Base-by-base conservation (phyloP, 768 basidiomycete genomes). In the Russula earlei region DNA sequence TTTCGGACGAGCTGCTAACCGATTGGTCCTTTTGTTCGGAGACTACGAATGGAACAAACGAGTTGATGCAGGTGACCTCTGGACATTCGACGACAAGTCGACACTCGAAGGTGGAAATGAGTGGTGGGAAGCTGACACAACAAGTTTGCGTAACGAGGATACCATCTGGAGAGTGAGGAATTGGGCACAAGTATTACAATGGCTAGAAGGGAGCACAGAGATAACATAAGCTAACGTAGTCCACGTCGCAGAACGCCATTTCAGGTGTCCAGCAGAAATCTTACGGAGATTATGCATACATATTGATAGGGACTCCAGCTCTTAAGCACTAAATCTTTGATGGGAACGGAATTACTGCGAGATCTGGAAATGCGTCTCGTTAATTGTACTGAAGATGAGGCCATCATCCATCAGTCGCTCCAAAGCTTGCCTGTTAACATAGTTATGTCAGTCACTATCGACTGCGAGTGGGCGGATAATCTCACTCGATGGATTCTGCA, bases 371-470 rank as follows among this genome's bases (percentile, higher is more conserved):
- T 90, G 88, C n/a, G 79, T 85, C 59, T 92, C 90, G 64, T 92
- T 85, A 38, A 83, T 78, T 0, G 89, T 90, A 52, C 80, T 85
- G 68, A 79, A 97, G 54, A 94, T 75, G 60, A 79, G 70, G 0
- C 93, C 93, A 0, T 87, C 84, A 50, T 85, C 83, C 76, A 91
- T 84, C 50, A 97, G 75, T 49, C 70, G 68, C 61, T 93, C 88
- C 61, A 94, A 71, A 6, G 87, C 87, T 42, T 78, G 73, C 65
- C 91, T 89, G 57, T 38, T 29, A 38, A 40, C 27, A 48, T 19
- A 31, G 34, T 20, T 29, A 53, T 17, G 25, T 44, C n/a, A 41
- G 46, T 12, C 52, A 54, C n/a, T 20, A 19, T 25, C 33, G 37
- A 49, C 34, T 33, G 36, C 49, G 27, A 50, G 15, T 36, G 58